phyloP scores from a whole-genome alignment of 2,329 filamentous ascomycete genomes.

The Trichoderma sp. region DNA sequence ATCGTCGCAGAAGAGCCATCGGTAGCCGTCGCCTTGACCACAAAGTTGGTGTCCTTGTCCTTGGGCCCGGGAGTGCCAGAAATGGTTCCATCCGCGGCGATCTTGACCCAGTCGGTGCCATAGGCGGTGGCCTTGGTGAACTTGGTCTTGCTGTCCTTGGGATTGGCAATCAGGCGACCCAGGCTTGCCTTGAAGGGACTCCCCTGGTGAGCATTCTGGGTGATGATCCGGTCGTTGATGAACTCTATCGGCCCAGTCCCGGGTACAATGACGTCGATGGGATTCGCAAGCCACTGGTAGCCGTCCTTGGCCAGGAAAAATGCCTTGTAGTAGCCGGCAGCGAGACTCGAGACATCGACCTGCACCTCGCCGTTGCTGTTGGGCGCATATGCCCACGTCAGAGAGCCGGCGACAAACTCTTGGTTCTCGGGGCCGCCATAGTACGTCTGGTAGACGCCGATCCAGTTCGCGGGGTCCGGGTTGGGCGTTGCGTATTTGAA shows the following conservation, averaged over 20 bases:
- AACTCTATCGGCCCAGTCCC: conserved; percentile 29
- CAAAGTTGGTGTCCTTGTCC: conserved; percentile 24
- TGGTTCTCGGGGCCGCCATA: conserved; percentile 37
- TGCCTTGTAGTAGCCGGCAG: conserved; percentile 34
- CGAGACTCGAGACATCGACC: conserved; percentile 27
- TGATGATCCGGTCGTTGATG: conserved; percentile 29
- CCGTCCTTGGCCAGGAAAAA: conserved; percentile 37
- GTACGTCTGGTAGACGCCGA: conserved; percentile 35
- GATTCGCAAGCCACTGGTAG: conserved; percentile 37
- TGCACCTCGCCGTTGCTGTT: conserved; percentile 27
- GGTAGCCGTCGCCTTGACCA: conserved; percentile 29
- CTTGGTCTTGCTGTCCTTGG: conserved; percentile 23
- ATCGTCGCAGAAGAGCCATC: conserved; percentile 28
- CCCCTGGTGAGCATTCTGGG: conserved; percentile 37
- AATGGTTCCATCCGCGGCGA: conserved; percentile 34
- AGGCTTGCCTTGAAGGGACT: conserved; percentile 34
- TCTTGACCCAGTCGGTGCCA: conserved; percentile 31
- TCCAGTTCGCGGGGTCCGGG: conserved; percentile 35
- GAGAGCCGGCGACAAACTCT: conserved; percentile 27
- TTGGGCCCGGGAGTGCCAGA: conserved; percentile 33
- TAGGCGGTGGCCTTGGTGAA: conserved; percentile 29
- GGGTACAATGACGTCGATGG: conserved; percentile 31
- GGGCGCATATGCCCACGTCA: conserved; percentile 36
- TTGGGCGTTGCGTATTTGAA: conserved; percentile 35
- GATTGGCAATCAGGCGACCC: conserved; percentile 33